Evolutionary conservation across 2,329 filamentous ascomycete genomes (phyloP), one percentile per base, ranked within the genome.

Genomic region (Trichoderma hamatum): DNA sequence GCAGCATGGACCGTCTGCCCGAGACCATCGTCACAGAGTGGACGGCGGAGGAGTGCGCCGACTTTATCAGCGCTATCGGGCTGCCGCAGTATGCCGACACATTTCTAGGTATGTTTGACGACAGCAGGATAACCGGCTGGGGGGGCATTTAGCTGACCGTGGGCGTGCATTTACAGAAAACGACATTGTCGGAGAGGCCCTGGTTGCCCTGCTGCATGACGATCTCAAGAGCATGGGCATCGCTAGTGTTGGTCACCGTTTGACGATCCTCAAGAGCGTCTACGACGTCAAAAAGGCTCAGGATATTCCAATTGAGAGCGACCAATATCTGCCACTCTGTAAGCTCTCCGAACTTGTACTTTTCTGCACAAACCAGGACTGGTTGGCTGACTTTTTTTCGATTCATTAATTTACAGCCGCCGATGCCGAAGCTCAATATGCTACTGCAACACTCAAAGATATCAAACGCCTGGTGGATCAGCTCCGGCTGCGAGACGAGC

Each of bases 251-350:
- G 96, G 96, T 51, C 96, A 99, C 82, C 90, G 96, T 70, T 85
- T 99, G 75, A 97, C 94, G 26, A 96, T 99, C 69, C 86, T 99
- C 69, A 98, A 97, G 82, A 94, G 90, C 75, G 94, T 98, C 67
- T 98, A 97, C 82, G 94, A 98, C 77, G 90, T 96, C 76, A 99
- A 99, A 83, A 91, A 95, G 79, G 93, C 93, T 72, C 94, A 97
- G 77, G 94, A 97, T 75, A 88, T 98, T 70, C 91, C 93, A 19
- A 88, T 97, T 74, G 95, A 98, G 77, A 90, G 91, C 71, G 95
- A 97, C 75, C 93, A 98, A 79, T 99, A 97, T 78, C 87, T 97
- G 63, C 96, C 96, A 46, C 84, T 96, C 62, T 96, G 94, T 97
- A 90, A 70, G 73, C 30, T 21, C 63, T 61, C 51, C 10, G 39